Evolutionary conservation across 257 asterid genomes (phyloP).

Genomic region (Penstemon newberryi): DNA sequence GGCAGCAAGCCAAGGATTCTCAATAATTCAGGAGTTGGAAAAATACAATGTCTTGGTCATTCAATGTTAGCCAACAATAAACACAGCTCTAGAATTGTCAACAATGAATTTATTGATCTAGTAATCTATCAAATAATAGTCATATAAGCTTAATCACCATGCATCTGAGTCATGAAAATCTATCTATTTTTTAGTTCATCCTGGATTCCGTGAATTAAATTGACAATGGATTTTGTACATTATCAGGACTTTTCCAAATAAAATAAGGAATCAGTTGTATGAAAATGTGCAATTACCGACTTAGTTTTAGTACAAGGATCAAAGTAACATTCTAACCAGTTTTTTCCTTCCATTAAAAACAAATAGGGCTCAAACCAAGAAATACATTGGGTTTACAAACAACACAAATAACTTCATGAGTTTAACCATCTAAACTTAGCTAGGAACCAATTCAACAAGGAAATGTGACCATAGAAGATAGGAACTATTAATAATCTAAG

Average conservation of each 20-base stretch:
- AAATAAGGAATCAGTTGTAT: background rate
- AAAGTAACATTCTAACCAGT: background rate
- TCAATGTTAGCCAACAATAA: background rate
- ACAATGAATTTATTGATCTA: background rate
- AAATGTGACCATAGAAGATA: slow-evolving; percentile 2
- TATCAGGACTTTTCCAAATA: slow-evolving; percentile 7
- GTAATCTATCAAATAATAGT: no score
- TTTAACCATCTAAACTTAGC: slow-evolving; percentile 8
- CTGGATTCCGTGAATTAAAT: background rate
- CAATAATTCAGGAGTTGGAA: slow-evolving; percentile 1
- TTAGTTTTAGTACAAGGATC: background rate
- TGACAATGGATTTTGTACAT: background rate
- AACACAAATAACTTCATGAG: background rate
- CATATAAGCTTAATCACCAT: background rate
- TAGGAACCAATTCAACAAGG: background rate
- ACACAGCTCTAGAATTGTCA: background rate
- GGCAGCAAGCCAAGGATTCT: no score
- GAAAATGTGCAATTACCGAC: slow-evolving; percentile 1
- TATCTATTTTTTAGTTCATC: background rate
- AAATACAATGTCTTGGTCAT: background rate
- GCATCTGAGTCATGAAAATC: background rate
- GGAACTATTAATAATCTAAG: slow-evolving; percentile 3
- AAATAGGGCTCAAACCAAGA: background rate
- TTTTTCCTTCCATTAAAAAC: background rate
- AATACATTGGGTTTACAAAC: background rate